Evolutionary conservation across 176 grass and related monocot species (phyloP), one percentile per base, ranked within the genome.

Genomic region (Aegilops sharonensis): DNA sequence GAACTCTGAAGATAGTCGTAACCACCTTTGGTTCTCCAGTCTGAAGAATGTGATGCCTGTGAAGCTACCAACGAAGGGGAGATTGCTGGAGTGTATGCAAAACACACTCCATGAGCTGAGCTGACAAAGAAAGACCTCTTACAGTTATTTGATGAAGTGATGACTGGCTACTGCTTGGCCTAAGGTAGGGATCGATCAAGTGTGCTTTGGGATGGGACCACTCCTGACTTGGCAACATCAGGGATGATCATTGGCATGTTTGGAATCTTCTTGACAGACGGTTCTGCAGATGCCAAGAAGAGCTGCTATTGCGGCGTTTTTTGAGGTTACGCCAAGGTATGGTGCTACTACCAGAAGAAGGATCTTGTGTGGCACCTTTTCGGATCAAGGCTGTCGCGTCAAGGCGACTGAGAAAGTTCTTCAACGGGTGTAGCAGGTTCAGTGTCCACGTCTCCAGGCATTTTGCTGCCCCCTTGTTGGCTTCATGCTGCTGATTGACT

Each of bases 161-260:
- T 20, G 73, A 76, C 43, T 20, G 25, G 42, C 8, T 75, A 52
- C 43, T 75, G 72, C 42, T 50, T 75, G 43, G 43, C 13, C 43
- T 75, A 31, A 18, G 72, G 14, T 29, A 2, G 37, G 37, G 50
- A 5, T 45, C 42, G 10, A 36, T 74, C 37, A 45, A 74, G 7
- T 48, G 23, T 31, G 81, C 13, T 94, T 89, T 54, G 50, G 50
- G 50, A 14, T 80, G 75, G 62, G 23, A 85, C 88, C 42, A 80
- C 56, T 47, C 77, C 89, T 61, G 89, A 89, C 86, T 36, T 94
- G 70, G 87, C 84, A 32, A 91, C 87, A 64, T 72, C 89, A 59
- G 81, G 81, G 0, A 91, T 89, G 74, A 85, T 91, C 62, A 91
- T 91, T 5, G 87, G 77, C 14, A 89, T 87, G 92, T 91, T 89